Conservation (phyloP, 2,329 filamentous ascomycete species). For the Geosmithia flava region DNA sequence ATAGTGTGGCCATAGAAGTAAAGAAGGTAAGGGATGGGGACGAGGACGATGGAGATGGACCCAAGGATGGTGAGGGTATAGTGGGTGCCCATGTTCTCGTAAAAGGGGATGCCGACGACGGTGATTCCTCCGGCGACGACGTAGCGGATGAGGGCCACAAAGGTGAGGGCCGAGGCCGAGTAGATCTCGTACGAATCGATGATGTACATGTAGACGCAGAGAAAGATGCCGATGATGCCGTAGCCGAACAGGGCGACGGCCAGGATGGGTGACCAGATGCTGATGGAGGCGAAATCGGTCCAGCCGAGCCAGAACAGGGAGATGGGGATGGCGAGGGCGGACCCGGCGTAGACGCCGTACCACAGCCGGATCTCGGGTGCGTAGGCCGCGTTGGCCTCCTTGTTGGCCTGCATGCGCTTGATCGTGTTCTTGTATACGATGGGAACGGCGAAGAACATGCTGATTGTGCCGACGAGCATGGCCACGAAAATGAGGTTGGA, state of each 20-base stretch:
- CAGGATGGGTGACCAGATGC: constrained; percentile 30
- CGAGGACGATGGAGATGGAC: constrained; percentile 13
- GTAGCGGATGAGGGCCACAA: constrained; percentile 17
- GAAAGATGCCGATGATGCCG: constrained; percentile 27
- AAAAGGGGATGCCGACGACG: constrained; percentile 19
- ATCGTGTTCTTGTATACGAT: constrained; percentile 18
- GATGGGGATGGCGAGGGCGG: constrained; percentile 26
- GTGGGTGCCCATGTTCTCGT: constrained; percentile 17
- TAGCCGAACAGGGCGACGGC: constrained; percentile 30
- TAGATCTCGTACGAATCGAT: constrained; percentile 21
- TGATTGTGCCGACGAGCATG: constrained; percentile 26
- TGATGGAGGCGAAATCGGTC: constrained; percentile 26
- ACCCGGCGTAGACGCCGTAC: constrained; percentile 26
- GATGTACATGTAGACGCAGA: constrained; percentile 21
- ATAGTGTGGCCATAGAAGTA: constrained; percentile 9
- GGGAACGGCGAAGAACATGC: constrained; percentile 18
- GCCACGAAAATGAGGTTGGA: constrained; percentile 29
- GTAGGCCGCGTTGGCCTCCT: too few relatives aligned
- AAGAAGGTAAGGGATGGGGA: constrained; percentile 14
- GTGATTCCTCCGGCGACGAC: constrained; percentile 18
- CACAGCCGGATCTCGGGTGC: constrained; percentile 25
- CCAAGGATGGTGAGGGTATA: constrained; percentile 19
- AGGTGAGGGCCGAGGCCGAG: constrained; percentile 17
- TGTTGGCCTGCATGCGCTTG: constrained; percentile 7
- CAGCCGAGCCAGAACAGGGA: constrained; percentile 39